Base-by-base conservation (phyloP, 2,329 filamentous ascomycete genomes). In the Fusarium sp. region DNA sequence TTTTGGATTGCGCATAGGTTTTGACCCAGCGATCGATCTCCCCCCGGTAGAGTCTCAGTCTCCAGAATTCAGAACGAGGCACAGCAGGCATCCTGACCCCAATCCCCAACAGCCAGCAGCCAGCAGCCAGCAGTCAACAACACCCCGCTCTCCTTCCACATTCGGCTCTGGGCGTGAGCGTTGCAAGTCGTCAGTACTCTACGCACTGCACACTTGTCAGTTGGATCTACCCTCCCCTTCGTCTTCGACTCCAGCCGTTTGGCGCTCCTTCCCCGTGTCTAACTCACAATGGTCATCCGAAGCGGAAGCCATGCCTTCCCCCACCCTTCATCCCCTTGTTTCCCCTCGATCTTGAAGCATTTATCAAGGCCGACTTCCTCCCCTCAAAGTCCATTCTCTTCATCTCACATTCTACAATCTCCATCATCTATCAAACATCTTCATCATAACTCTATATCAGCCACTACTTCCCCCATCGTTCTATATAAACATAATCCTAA, bases 11-110 rank as follows among this genome's bases (percentile, higher is more conserved):
- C n/a, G n/a, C n/a, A 19, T 36, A 17, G 15, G 19, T 36, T 36
- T 55, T 36, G 47, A 54, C 50, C 62, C 64, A 47, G 54, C 62
- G 68, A 70, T 68, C 68, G 70, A 67, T 71, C 63, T 67, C 48
- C 46, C 56, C 60, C 58, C 59, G 62, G 64, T 64, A 63, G 57
- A 56, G 62, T 34, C 40, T 52, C 54, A 55, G 42, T 45, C 57
- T 47, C 38, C 54, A 55, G 40, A 47, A 48, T 43, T 34, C 20
- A 30, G 34, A 28, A 32, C 55, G 55, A 62, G 55, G 56, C 58
- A 62, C 40, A 60, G 46, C 38, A 52, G 53, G 56, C 42, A 55
- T 56, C 56, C 58, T 45, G 32, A 60, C 26, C 53, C 56, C 32
- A 50, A 26, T 11, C n/a, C 60, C 47, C 23, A 23, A 23, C 7